Conservation (phyloP, 176 grass and related monocot species). For the Hsuehochloa calcarea region DNA sequence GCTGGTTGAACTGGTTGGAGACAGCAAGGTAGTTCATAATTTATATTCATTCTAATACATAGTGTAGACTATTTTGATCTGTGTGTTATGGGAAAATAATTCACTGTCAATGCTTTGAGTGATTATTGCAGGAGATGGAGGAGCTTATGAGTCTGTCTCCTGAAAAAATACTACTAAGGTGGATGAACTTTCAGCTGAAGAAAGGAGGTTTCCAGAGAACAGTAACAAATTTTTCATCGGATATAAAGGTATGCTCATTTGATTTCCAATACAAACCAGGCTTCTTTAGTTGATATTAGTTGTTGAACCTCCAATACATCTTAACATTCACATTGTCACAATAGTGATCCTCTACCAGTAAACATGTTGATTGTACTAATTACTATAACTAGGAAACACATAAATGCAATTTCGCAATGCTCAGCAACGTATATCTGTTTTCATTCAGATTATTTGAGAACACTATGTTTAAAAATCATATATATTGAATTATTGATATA, state of each 20-base stretch:
- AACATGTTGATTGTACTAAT: background rate
- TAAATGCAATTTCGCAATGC: slow-evolving; percentile 17
- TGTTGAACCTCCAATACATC: background rate
- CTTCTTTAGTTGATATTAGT: background rate
- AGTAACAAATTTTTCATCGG: slow-evolving; percentile 83
- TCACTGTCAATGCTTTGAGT: slow-evolving; percentile 9
- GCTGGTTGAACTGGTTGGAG: slow-evolving; percentile 77
- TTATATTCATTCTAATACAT: slow-evolving; percentile 7
- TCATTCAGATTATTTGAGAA: background rate
- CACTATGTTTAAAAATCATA: background rate
- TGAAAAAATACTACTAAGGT: slow-evolving; percentile 85
- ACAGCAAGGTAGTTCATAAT: slow-evolving; percentile 65
- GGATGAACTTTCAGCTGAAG: slow-evolving; percentile 99
- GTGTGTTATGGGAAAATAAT: background rate
- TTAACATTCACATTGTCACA: background rate
- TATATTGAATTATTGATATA: background rate
- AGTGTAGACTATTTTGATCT: slow-evolving; percentile 1
- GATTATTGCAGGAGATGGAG: slow-evolving; percentile 69
- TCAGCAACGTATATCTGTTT: background rate
- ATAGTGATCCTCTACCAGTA: background rate
- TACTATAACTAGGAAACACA: background rate
- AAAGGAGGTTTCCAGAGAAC: slow-evolving; percentile 73
- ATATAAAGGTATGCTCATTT: slow-evolving; percentile 71
- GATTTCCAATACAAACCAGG: slow-evolving; percentile 10
- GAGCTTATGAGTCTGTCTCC: slow-evolving; percentile 94